Conservation (phyloP, 2,329 filamentous ascomycete species). For the Xenoacremonium recifei region DNA sequence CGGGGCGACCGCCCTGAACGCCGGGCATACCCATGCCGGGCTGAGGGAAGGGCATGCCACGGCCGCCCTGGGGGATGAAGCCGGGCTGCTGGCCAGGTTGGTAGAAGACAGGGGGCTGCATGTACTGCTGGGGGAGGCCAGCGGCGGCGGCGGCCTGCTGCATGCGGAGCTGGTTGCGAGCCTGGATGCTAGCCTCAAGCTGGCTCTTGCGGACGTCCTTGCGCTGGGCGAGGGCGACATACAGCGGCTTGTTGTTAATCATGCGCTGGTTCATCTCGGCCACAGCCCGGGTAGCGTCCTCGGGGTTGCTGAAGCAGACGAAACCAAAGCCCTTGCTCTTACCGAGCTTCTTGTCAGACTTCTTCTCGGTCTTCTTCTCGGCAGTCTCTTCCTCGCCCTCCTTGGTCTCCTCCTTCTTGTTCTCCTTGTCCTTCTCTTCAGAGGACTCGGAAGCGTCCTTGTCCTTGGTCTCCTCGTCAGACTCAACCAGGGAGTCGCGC, state of each 20-base stretch:
- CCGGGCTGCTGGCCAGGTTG: slow-evolving; percentile 75
- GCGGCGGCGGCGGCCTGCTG: slow-evolving; percentile 92
- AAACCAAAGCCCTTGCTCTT: slow-evolving; percentile 99
- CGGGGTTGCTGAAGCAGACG: slow-evolving; percentile 99
- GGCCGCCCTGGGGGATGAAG: slow-evolving; percentile 64
- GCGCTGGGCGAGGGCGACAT: slow-evolving; percentile 96
- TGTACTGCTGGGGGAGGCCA: slow-evolving; percentile 83
- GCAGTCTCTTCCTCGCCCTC: slow-evolving; percentile 45
- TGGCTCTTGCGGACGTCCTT: slow-evolving; percentile 99
- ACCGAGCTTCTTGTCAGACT: slow-evolving; percentile 67
- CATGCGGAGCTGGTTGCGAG: slow-evolving; percentile 97
- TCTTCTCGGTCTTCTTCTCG: slow-evolving; percentile 60
- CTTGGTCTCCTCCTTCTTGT: slow-evolving; percentile 44
- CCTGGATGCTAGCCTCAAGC: slow-evolving; percentile 98
- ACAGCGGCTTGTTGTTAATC: slow-evolving; percentile 94
- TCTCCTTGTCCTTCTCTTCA: slow-evolving; percentile 52
- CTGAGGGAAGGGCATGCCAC: slow-evolving; percentile 67
- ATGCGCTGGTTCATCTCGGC: slow-evolving; percentile 99
- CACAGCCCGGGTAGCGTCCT: slow-evolving; percentile 98
- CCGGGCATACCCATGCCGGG: slow-evolving; percentile 64
- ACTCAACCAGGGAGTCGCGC: slow-evolving; percentile 71
- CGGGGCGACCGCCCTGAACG: slow-evolving; percentile 78
- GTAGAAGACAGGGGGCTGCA: slow-evolving; percentile 91
- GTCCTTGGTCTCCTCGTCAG: slow-evolving; percentile 52
- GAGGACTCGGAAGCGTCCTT: slow-evolving; percentile 47